Evolutionary conservation across 2,329 filamentous ascomycete species (phyloP).

Genomic region (Colletotrichum plurivorum): DNA sequence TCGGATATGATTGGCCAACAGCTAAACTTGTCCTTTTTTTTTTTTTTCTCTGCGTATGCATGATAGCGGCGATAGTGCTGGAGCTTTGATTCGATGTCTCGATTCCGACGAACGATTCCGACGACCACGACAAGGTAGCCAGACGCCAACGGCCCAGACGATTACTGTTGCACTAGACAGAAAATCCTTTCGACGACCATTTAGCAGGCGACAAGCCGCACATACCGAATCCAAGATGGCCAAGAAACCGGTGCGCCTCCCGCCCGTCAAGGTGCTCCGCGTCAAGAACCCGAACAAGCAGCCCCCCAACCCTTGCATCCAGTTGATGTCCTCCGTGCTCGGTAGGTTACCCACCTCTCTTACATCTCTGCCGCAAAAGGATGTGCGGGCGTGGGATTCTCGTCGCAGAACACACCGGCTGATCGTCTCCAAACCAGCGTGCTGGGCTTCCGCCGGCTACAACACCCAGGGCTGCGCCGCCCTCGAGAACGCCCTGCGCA

Average conservation of each 20-base stretch:
- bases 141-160: neutral
- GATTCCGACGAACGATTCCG: neutral
- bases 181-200: no score
- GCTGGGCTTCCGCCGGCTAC: conserved; percentile 86
- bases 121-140: no score
- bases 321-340: conserved; percentile 71
- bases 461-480: conserved; percentile 71
- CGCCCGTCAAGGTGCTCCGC: conserved; percentile 68
- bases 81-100: neutral
- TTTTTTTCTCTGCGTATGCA: neutral
- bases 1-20: conserved; percentile 26
- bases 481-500: conserved; percentile 72
- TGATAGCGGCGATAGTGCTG: neutral
- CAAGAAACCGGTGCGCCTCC: conserved; percentile 69
- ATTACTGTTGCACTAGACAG: no score
- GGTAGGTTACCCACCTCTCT: conserved; percentile 54
- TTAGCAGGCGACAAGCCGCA: no score
- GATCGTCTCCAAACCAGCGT: conserved; percentile 66
- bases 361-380: no score
- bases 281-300: conserved; percentile 67
- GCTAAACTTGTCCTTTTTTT: neutral
- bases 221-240: conserved; percentile 54
- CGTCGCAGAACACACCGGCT: conserved; percentile 8
- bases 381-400: no score
- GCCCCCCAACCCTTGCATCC: conserved; percentile 66